phyloP scores from a whole-genome alignment of 1,284 basidiomycete genomes.

The Rhodotorula sp. region DNA sequence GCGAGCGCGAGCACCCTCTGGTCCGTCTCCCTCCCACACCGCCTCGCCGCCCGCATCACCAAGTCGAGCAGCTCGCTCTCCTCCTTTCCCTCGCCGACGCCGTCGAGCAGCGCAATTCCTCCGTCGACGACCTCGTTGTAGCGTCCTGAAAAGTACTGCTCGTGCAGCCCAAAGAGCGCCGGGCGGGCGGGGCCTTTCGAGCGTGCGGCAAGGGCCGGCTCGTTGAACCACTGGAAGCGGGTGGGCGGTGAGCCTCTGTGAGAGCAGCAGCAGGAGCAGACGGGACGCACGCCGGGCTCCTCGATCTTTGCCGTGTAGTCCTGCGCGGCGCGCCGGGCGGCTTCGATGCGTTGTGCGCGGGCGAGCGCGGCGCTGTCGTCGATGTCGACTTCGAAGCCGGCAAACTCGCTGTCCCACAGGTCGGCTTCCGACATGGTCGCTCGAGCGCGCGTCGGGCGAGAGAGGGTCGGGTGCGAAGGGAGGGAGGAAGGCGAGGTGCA shows the following conservation, averaged over 20 bases:
- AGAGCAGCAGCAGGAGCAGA: no score
- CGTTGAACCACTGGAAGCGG: conserved; percentile 10
- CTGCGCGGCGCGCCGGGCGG: background rate
- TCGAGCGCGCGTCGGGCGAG: background rate
- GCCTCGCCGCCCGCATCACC: conserved; percentile 5
- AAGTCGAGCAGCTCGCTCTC: conserved; percentile 16
- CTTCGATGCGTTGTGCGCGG: conserved; percentile 1
- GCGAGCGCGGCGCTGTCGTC: conserved; percentile 7
- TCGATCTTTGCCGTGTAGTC: conserved; percentile 12
- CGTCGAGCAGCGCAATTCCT: background rate
- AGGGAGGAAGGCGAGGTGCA: background rate
- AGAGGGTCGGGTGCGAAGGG: background rate
- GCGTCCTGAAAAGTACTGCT: background rate
- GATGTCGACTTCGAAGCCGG: conserved; percentile 8
- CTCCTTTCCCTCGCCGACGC: conserved; percentile 10
- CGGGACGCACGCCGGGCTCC: background rate
- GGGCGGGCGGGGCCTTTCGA: conserved; percentile 10
- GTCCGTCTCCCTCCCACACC: background rate
- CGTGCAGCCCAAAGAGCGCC: conserved; percentile 10
- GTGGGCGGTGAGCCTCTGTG: no score
- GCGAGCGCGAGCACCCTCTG: background rate
- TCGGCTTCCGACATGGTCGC: background rate
- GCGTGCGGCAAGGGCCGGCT: background rate
- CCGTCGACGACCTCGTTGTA: background rate
- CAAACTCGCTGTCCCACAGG: conserved; percentile 1